A percentile compares a stretch with the other conserved stretches of the same genome.
Conservation (phyloP, 2,329 filamentous ascomycete genomes). For the Sclerotinia glacialis region DNA sequence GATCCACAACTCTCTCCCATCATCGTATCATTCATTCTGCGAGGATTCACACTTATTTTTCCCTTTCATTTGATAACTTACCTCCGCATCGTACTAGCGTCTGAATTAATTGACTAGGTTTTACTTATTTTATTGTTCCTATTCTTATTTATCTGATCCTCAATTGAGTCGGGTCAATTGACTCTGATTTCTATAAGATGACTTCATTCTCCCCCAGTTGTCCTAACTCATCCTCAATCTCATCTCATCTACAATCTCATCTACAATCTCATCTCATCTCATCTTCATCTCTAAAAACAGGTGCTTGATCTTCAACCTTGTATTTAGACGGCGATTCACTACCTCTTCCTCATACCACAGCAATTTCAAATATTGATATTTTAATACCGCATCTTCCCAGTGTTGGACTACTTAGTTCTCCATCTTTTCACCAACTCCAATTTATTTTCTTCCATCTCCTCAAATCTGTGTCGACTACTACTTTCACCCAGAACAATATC, state of each 20-base stretch:
- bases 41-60: neutral
- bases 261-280: neutral
- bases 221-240: neutral
- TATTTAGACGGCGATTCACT: neutral
- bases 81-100: neutral
- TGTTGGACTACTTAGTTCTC: neutral
- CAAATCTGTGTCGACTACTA: neutral
- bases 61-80: neutral
- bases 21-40: neutral
- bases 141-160: neutral
- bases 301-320: neutral
- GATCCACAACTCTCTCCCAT: neutral
- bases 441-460: neutral
- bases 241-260: no score
- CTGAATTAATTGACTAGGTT: neutral
- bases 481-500: neutral
- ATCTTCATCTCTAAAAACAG: neutral
- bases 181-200: neutral
- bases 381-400: neutral
- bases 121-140: neutral
- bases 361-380: neutral
- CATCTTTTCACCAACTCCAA: neutral
- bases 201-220: neutral
- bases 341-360: neutral
- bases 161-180: neutral